phyloP scores from a whole-genome alignment of 164 flowering plant species.

The Santalum album region DNA sequence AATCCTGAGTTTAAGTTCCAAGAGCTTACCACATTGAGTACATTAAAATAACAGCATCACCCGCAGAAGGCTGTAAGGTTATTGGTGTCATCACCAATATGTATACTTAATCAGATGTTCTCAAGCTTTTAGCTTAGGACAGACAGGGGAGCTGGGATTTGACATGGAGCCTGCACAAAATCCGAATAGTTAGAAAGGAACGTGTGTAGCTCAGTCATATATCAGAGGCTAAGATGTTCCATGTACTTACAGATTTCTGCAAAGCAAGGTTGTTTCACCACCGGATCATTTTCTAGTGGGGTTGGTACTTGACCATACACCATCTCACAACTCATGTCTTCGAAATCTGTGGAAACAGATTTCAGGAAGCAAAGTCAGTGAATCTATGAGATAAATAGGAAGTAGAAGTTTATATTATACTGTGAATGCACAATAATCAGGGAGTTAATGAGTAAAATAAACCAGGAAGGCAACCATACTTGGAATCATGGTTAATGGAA shows the following conservation, averaged over 20 bases:
- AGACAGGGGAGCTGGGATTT: slow-evolving; percentile 38
- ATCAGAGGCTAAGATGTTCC: neutral
- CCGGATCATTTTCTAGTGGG: slow-evolving; percentile 74
- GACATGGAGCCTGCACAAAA: slow-evolving; percentile 66
- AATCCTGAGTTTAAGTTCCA: no score
- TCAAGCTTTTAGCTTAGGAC: slow-evolving; percentile 66
- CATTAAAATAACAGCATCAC: no score
- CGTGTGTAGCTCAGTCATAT: neutral
- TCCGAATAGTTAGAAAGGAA: neutral
- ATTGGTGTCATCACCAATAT: neutral
- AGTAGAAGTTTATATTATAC: no score
- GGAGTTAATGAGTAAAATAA: neutral
- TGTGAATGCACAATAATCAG: no score
- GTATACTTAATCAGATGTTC: neutral
- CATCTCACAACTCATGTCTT: slow-evolving; percentile 99
- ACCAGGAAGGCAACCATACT: slow-evolving; percentile 34
- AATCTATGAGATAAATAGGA: no score
- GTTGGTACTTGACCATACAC: slow-evolving; percentile 87
- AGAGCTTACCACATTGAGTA: no score
- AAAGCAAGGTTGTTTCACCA: slow-evolving; percentile 60
- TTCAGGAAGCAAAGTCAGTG: neutral
- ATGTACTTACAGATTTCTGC: slow-evolving; percentile 55
- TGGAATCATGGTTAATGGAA: slow-evolving; percentile 92
- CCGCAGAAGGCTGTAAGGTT: no score
- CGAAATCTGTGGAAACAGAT: slow-evolving; percentile 64